Evolutionary conservation across 2,329 filamentous ascomycete species (phyloP).

Genomic region (Talaromyces pinophilus): DNA sequence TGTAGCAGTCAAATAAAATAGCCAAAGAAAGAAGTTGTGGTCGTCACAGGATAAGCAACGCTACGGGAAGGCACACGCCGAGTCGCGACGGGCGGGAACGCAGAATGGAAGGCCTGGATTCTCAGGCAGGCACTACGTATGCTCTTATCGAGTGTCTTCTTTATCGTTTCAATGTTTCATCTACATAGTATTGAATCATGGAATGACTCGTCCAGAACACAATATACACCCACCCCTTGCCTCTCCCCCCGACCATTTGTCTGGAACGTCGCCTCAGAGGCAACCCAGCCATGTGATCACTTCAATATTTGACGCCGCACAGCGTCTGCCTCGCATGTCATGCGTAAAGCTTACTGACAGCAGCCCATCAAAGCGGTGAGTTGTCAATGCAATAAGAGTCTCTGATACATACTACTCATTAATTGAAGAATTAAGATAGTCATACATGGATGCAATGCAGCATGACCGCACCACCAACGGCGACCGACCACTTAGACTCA

Average conservation of each 20-base stretch:
- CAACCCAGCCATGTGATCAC: conserved; percentile 13
- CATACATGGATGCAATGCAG: conserved; percentile 13
- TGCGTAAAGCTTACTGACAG: conserved; percentile 5
- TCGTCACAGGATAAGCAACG: conserved; percentile 7
- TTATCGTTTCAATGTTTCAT: not conserved
- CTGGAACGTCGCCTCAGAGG: conserved; percentile 9
- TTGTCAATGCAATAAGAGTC: not conserved
- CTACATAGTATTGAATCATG: not conserved
- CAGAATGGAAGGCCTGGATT: conserved; percentile 5
- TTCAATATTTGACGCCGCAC: conserved; percentile 2
- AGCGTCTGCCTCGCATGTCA: conserved; percentile 9
- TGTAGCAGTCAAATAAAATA: not conserved
- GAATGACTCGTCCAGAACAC: not conserved
- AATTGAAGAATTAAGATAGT: conserved; percentile 8
- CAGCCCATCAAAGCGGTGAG: not conserved
- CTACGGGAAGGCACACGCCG: conserved; percentile 15
- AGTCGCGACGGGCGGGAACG: conserved; percentile 16
- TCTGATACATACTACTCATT: not conserved
- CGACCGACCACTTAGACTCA: not conserved
- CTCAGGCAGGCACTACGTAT: not conserved
- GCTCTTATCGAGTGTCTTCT: not conserved
- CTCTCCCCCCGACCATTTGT: not conserved
- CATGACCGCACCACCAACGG: conserved; percentile 5
- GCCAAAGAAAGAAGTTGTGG: not conserved
- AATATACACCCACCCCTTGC: conserved; percentile 9